These are phyloP conservation scores for Talaromyces sp. DNA, from an alignment of 2,329 filamentous ascomycete genomes.

Conservation along the genomic window DNA sequence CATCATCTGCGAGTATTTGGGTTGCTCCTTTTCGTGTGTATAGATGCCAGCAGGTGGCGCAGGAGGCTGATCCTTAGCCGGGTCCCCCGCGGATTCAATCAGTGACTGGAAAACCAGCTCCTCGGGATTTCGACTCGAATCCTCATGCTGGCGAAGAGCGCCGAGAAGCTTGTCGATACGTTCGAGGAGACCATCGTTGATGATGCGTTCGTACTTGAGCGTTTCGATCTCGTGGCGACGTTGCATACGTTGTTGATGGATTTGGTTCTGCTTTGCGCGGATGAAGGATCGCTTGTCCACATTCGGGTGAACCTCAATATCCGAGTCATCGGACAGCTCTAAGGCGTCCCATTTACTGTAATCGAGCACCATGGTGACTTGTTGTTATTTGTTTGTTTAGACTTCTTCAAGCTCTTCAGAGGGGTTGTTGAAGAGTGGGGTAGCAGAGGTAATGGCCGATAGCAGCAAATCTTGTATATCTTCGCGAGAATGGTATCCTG, in stretches of 20 bases:
- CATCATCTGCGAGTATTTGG: conserved; percentile 96
- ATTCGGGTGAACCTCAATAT: conserved; percentile 97
- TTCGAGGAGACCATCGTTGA: conserved; percentile 85
- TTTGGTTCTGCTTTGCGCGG: conserved; percentile 94
- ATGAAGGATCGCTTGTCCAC: conserved; percentile 99
- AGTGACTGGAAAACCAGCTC: conserved; percentile 86
- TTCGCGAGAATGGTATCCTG: neutral
- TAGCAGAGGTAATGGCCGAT: neutral
- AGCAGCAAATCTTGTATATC: neutral
- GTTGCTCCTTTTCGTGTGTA: conserved; percentile 68
- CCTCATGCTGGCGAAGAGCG: conserved; percentile 70
- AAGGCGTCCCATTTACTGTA: conserved; percentile 71
- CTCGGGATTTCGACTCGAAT: conserved; percentile 62
- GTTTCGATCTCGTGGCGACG: conserved; percentile 86
- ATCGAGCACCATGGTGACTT: conserved; percentile 54
- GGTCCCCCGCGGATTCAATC: conserved; percentile 72
- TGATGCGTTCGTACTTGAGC: conserved; percentile 80
- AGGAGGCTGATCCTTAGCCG: conserved; percentile 71
- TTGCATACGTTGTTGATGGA: conserved; percentile 84
- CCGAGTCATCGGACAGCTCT: conserved; percentile 96
- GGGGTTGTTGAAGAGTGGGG: conserved; percentile 8
- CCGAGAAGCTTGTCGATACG: conserved; percentile 78
- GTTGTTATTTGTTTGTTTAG: neutral
- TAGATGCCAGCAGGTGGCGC: conserved; percentile 76
- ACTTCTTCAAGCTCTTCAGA: neutral